Evolutionary conservation across 352 stramenopile species (phyloP).

Genomic region (Phytophthora podocarpi): DNA sequence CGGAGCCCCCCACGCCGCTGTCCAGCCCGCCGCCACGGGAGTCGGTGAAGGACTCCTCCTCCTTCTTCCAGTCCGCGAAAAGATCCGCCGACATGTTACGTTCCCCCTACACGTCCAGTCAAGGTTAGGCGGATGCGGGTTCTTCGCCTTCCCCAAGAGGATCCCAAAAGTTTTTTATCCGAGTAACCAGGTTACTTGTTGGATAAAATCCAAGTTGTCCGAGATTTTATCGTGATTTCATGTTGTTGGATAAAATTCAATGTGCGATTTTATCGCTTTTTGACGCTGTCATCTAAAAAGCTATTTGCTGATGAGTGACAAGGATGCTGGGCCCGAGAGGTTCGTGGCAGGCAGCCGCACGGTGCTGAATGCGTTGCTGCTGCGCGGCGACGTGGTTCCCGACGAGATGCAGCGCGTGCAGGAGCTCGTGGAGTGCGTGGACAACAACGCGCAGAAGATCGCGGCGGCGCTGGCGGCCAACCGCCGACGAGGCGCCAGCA

Average conservation of each 20-base stretch:
- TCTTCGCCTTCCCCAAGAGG: slow-evolving; percentile 4
- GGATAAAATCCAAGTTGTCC: no score
- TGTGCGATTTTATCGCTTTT: background rate
- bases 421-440: slow-evolving; percentile 66
- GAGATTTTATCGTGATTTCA: no score
- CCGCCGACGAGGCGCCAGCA: slow-evolving; percentile 27
- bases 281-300: no score
- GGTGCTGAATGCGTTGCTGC: slow-evolving; percentile 43
- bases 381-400: slow-evolving; percentile 30
- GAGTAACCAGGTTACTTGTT: no score
- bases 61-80: slow-evolving; percentile 90
- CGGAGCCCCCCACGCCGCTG: background rate
- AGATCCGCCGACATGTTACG: slow-evolving; percentile 85
- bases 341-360: slow-evolving; percentile 39
- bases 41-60: slow-evolving; percentile 55
- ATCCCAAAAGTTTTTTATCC: no score
- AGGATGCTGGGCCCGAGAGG: slow-evolving; percentile 1
- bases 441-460: slow-evolving; percentile 78
- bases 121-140: no score
- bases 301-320: background rate
- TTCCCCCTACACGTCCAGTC: no score
- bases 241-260: no score
- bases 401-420: slow-evolving; percentile 62
- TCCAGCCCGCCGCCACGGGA: slow-evolving; percentile 22
- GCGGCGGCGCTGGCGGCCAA: slow-evolving; percentile 52